phyloP scores from a whole-genome alignment of 2,329 filamentous ascomycete species.

The Phialophora macrospora region DNA sequence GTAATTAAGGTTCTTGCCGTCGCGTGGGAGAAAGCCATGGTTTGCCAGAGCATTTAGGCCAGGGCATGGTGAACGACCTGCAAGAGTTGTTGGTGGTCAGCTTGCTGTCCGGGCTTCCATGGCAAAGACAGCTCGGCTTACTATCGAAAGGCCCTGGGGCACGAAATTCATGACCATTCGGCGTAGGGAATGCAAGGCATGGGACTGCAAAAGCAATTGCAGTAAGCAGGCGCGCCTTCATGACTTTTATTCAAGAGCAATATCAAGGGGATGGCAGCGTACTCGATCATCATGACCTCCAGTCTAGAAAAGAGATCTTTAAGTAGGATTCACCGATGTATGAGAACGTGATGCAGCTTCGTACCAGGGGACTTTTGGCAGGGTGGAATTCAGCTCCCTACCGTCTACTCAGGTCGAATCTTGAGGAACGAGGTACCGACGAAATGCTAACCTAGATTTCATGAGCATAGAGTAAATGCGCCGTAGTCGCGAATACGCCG shows the following conservation, averaged over 20 bases:
- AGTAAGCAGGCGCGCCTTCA: slow-evolving; percentile 1
- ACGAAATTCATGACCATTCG: slow-evolving; percentile 3
- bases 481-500: too few relatives aligned
- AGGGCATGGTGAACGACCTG: slow-evolving; percentile 43
- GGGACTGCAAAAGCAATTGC: neutral
- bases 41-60: slow-evolving; percentile 50
- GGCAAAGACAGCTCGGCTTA: slow-evolving; percentile 2
- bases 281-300: neutral
- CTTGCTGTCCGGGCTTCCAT: slow-evolving; percentile 3
- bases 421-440: neutral
- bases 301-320: neutral
- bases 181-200: neutral
- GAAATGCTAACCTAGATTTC: neutral
- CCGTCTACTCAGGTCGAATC: neutral
- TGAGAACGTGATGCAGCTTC: slow-evolving; percentile 1
- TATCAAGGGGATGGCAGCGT: neutral
- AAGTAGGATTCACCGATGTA: slow-evolving; percentile 5
- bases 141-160: slow-evolving; percentile 3
- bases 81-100: neutral
- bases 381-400: neutral
- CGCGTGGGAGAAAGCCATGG: slow-evolving; percentile 48
- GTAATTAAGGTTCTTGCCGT: slow-evolving; percentile 39
- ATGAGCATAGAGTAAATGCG: too few relatives aligned
- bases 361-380: neutral
- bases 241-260: slow-evolving; percentile 1